Base-by-base conservation (phyloP, 1,284 basidiomycete genomes). In the Puccinia triticina region DNA sequence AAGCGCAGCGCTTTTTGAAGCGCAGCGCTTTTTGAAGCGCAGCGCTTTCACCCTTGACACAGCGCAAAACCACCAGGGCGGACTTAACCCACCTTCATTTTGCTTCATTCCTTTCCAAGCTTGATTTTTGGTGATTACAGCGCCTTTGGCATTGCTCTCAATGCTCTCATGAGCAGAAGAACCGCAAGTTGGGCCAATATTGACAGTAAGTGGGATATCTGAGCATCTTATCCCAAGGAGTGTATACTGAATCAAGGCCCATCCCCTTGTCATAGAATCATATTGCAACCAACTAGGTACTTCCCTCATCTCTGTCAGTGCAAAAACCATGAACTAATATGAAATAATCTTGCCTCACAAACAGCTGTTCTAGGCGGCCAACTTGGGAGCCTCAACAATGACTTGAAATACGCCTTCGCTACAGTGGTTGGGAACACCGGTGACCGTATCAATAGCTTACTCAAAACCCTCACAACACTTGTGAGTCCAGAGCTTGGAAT, bases 141-240 rank as follows among this genome's bases (percentile, higher is more conserved):
- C 34, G 40, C 50, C 16, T 79, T 34, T 37, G 66, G 43, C 3
- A 43, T 71, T 21, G 77, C 50, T 16, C 50, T 67, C 2, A 48
- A 71, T 71, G 77, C 66, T 40, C 53, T 79, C 26, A 37, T 71
- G 61, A 46, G 50, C 46, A 66, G 77, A 67, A 32, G 77, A 79
- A 66, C 77, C 3, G 77, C 77, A 16, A 79, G 37, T 34, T 29
- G 50, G 1, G 37, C 50, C 14, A 57, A 26, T 12, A 34, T 79
- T 34, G 66, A 79, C 29, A 23, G 77, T 79, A 34, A 79, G 77
- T 50, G 26, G 12, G n/a, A 23, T 32, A 43, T 3, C 7, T 43
- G 34, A 67, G 57, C 32, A 71, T 26, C 7, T 46, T 16, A 29
- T 16, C 5, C 21, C 32, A 21, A 67, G 32, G 26, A n/a, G 1